Conservation (phyloP, 345 rosid genomes). For the Citrus glauca region DNA sequence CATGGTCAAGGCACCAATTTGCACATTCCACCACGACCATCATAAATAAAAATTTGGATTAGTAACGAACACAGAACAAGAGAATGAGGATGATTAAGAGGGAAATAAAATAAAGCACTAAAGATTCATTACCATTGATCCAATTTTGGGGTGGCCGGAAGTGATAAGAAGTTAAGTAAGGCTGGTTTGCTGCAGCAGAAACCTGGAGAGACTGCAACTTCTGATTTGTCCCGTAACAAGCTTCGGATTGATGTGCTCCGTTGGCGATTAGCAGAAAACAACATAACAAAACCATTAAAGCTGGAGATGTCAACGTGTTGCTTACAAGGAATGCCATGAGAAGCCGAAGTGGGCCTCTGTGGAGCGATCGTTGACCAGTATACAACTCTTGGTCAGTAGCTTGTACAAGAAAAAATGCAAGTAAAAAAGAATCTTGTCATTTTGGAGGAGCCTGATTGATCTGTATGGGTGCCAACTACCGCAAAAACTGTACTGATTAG, state of each 20-base stretch:
- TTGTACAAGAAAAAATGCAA: background rate
- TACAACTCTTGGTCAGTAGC: background rate
- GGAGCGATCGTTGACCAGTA: background rate
- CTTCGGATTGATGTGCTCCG: constrained; percentile 11
- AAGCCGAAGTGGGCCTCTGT: background rate
- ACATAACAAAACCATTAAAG: constrained; percentile 7
- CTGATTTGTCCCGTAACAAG: background rate
- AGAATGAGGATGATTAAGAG: background rate
- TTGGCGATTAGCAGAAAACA: constrained; percentile 13
- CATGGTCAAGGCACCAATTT: constrained; percentile 4
- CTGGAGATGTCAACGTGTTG: constrained; percentile 9
- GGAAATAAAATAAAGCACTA: background rate
- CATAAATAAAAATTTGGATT: constrained; percentile 4
- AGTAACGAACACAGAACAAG: background rate
- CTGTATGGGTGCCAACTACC: background rate
- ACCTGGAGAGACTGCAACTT: background rate
- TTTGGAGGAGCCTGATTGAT: background rate
- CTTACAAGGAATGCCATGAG: background rate
- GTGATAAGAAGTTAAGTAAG: constrained; percentile 40
- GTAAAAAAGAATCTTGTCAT: background rate
- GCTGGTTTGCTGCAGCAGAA: constrained; percentile 8
- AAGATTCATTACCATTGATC: constrained; percentile 38
- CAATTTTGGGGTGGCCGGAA: constrained; percentile 52
- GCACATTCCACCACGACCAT: constrained; percentile 21
- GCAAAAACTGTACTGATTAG: background rate